phyloP scores from a whole-genome alignment of 139 green algal species.

The Tetradesmus lagerheimii region DNA sequence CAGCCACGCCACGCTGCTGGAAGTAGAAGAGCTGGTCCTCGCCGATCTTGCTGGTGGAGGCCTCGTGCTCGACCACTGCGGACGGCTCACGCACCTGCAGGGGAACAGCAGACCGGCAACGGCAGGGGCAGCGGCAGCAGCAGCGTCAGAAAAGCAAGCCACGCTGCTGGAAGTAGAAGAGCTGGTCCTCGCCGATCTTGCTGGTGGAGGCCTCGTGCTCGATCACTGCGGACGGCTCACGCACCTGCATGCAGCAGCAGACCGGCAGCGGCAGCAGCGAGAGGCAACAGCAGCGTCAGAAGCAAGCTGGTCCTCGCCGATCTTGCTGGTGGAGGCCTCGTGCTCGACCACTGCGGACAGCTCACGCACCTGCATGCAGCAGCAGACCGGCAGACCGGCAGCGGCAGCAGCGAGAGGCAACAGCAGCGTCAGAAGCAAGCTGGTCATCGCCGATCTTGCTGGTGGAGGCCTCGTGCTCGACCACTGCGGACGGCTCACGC shows the following conservation, averaged over 20 bases:
- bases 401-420: too few species aligned
- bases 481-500: slow-evolving; percentile 86
- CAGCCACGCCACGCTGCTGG: slow-evolving; percentile 95
- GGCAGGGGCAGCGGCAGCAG: too few species aligned
- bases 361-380: too few species aligned
- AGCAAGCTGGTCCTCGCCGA: slow-evolving; percentile 99
- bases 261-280: too few species aligned
- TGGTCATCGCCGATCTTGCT: slow-evolving; percentile 99
- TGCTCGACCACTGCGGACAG: slow-evolving; percentile 96
- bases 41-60: slow-evolving; percentile 97
- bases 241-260: slow-evolving; percentile 84
- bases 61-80: slow-evolving; percentile 98
- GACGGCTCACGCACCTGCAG: slow-evolving; percentile 90
- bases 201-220: slow-evolving; percentile 98
- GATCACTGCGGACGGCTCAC: slow-evolving; percentile 90
- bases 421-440: too few species aligned
- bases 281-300: too few species aligned
- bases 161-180: slow-evolving; percentile 99
- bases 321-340: slow-evolving; percentile 98
- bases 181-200: slow-evolving; percentile 99
- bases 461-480: slow-evolving; percentile 98
- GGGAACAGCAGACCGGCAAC: background rate
- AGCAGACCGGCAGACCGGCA: too few species aligned
- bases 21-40: slow-evolving; percentile 99
- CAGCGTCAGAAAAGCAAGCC: too few species aligned